Conservation (phyloP, 2,329 filamentous ascomycete species). For the Cladophialophora carrionii region DNA sequence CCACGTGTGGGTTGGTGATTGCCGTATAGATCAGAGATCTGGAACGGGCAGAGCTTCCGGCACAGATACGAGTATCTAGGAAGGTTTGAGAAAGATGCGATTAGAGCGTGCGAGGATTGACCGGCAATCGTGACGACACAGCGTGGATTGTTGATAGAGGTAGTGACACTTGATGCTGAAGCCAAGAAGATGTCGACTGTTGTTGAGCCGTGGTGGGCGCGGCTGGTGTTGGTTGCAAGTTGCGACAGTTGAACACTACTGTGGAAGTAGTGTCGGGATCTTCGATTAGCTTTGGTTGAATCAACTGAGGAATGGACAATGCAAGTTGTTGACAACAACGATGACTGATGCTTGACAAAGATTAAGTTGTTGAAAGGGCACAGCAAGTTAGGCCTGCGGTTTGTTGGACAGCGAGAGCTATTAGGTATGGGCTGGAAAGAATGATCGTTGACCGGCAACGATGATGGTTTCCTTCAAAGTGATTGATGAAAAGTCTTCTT, state of each 20-base stretch:
- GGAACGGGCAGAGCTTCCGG: slow-evolving; percentile 33
- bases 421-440: slow-evolving; percentile 27
- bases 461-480: slow-evolving; percentile 30
- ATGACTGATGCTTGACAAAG: slow-evolving; percentile 20
- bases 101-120: slow-evolving; percentile 32
- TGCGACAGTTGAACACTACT: slow-evolving; percentile 21
- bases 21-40: slow-evolving; percentile 16
- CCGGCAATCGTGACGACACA: slow-evolving; percentile 36
- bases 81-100: slow-evolving; percentile 35
- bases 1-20: slow-evolving; percentile 23
- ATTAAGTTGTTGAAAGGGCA: slow-evolving; percentile 30
- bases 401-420: slow-evolving; percentile 31
- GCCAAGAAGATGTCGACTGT: slow-evolving; percentile 18
- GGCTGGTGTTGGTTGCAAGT: slow-evolving; percentile 2
- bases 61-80: slow-evolving; percentile 34
- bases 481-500: slow-evolving; percentile 27
- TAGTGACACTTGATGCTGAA: slow-evolving; percentile 22
- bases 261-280: slow-evolving; percentile 17
- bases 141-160: slow-evolving; percentile 22
- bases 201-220: slow-evolving; percentile 6
- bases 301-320: background rate
- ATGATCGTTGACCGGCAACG: slow-evolving; percentile 37
- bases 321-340: slow-evolving; percentile 22
- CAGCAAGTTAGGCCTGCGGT: slow-evolving; percentile 30
- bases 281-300: slow-evolving; percentile 22